phyloP scores from a whole-genome alignment of 116 monocot genomes.

The Zostera marina region DNA sequence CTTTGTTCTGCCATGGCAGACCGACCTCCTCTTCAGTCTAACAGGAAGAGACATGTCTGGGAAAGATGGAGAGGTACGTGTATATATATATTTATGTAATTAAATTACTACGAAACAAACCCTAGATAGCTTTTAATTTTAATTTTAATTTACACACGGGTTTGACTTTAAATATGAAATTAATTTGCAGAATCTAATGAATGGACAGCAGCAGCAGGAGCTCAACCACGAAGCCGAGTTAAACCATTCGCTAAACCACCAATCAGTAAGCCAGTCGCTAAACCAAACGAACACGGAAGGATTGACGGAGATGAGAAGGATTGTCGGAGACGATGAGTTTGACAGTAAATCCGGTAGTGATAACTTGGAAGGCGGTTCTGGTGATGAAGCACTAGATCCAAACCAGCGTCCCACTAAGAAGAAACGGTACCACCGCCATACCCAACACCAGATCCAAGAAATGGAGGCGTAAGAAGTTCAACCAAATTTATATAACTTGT shows the following conservation, averaged over 20 bases:
- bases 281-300: neutral
- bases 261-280: too few species aligned
- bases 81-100: neutral
- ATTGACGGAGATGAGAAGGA: conserved; percentile 2
- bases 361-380: conserved; percentile 24
- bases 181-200: conserved; percentile 29
- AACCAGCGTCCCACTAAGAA: conserved; percentile 27
- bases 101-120: neutral
- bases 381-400: conserved; percentile 31
- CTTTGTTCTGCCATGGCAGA: neutral
- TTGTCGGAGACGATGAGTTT: conserved; percentile 40
- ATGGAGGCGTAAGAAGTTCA: conserved; percentile 53
- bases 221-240: neutral
- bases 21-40: neutral
- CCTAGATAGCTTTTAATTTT: too few species aligned
- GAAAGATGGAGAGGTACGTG: neutral
- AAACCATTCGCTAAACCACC: too few species aligned
- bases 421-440: conserved; percentile 94
- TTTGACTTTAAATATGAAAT: conserved; percentile 7
- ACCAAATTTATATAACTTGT: neutral
- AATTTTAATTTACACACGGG: too few species aligned
- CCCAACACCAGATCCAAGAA: conserved; percentile 87
- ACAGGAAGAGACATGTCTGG: neutral
- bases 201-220: conserved; percentile 20
- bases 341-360: conserved; percentile 55